Evolutionary conservation across 2,329 filamentous ascomycete genomes (phyloP), one percentile per base, ranked within the genome.

Genomic region (Ascochyta fabae): DNA sequence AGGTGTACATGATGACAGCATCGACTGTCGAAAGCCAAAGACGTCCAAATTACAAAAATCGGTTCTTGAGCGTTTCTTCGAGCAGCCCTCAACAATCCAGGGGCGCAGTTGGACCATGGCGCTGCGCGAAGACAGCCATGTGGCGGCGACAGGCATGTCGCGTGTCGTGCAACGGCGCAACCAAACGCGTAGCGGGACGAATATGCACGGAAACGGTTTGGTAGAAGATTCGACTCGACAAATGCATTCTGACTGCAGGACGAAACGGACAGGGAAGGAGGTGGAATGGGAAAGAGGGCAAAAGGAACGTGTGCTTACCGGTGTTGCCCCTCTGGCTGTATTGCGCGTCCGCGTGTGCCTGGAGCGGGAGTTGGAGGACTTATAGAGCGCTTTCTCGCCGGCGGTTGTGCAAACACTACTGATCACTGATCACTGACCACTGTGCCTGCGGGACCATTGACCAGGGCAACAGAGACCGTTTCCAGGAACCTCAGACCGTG

Each of bases 261-360:
- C 15, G n/a, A 33, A 27, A 33, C 29, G 38, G 22, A 42, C 12
- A 56, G 13, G 39, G 52, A 58, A 53, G 43, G 50, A 22, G 51
- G 24, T 48, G 26, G 38, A 46, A 35, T 19, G 36, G 29, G 36
- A 46, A 40, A 34, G 50, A 34, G 49, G 16, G 33, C 39, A 33
- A n/a, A 34, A 9, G 15, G 26, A 23, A 26, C 8, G 24, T 16
- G 5, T 56, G 53, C 53, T 56, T 56, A 56, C 53, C 26, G 42
- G 41, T 39, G 31, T 51, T 47, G 42, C 42, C 38, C 42, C 31
- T 44, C 42, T 45, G 46, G 31, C 29, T 27, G 68, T 58, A 38
- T 71, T 72, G 67, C 70, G 70, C 67, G 70, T 72, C 68, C 58
- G 58, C 48, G 65, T 66, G 52, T 72, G 69, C 70, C 69, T 73